These are phyloP conservation scores for Petunia secreta DNA, from an alignment of 257 asterid species.

Conservation along the genomic window DNA sequence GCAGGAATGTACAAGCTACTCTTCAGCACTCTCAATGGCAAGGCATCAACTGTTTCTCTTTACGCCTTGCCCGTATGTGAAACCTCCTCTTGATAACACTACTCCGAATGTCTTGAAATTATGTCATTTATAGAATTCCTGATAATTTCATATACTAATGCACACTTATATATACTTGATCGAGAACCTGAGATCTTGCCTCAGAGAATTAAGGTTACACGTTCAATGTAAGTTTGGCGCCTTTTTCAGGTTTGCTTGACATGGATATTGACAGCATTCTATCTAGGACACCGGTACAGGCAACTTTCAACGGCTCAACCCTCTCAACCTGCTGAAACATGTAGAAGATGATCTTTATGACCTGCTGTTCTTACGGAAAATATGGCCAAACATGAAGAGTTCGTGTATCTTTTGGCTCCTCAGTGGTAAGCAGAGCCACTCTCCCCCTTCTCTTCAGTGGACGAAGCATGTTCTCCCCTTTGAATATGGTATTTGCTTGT, in stretches of 20 bases:
- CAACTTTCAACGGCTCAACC: slow-evolving; percentile 62
- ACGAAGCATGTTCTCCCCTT: slow-evolving; percentile 9
- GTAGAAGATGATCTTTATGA: slow-evolving; percentile 35
- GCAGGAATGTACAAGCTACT: slow-evolving; percentile 92
- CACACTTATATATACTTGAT: neutral
- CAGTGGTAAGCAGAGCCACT: neutral
- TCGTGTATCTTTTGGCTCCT: neutral
- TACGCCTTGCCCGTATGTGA: slow-evolving; percentile 78
- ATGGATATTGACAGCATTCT: slow-evolving; percentile 76
- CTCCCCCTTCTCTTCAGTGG: neutral
- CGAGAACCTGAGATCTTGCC: neutral
- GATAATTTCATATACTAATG: neutral
- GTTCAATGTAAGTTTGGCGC: neutral
- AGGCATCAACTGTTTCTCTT: slow-evolving; percentile 63
- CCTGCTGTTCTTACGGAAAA: neutral
- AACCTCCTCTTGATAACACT: neutral
- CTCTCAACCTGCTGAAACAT: slow-evolving; percentile 39
- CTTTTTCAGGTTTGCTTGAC: slow-evolving; percentile 61
- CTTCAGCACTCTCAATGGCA: slow-evolving; percentile 61
- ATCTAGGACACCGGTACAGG: slow-evolving; percentile 66
- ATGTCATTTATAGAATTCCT: neutral
- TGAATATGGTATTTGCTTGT: slow-evolving; percentile 15
- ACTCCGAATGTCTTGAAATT: neutral
- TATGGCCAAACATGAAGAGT: slow-evolving; percentile 8
- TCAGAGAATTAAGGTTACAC: slow-evolving; percentile 5